Conservation (phyloP, 257 asterid species). For the Solanum medicagineum region DNA sequence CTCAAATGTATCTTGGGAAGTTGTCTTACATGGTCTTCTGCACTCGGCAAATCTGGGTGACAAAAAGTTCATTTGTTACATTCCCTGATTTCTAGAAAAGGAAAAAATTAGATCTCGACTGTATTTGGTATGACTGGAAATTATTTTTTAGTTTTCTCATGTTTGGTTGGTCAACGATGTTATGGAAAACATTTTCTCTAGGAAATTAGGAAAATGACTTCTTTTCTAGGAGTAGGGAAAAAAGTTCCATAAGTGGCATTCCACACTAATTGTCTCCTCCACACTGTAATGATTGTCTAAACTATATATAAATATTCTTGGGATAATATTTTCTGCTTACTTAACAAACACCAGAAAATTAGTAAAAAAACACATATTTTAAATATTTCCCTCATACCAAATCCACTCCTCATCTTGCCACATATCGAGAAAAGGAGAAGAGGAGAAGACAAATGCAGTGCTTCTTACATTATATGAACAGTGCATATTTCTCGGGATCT, state of each 20-base stretch:
- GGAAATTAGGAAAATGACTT: not conserved
- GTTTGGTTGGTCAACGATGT: not conserved
- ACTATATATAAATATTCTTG: not conserved
- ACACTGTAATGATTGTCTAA: not conserved
- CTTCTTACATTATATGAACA: not conserved
- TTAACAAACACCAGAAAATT: not conserved
- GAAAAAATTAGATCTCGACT: not conserved
- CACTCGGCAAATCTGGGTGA: not conserved
- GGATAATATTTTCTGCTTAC: not conserved
- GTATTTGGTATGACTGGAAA: not conserved
- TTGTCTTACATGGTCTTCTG: not conserved
- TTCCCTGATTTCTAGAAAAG: not conserved
- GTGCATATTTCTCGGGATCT: not conserved
- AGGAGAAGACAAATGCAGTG: not conserved
- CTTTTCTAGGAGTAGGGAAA: not conserved
- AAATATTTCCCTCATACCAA: not conserved
- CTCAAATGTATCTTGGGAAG: not conserved
- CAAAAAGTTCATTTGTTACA: not conserved
- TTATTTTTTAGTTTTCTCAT: not conserved
- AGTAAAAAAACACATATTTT: not conserved
- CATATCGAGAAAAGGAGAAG: not conserved
- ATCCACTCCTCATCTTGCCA: not conserved
- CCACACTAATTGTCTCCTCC: not conserved
- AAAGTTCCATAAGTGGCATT: not conserved
- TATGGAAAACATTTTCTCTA: not conserved